Evolutionary conservation across 805 yeast species (phyloP).

Genomic region (Myxozyma mucilagina): DNA sequence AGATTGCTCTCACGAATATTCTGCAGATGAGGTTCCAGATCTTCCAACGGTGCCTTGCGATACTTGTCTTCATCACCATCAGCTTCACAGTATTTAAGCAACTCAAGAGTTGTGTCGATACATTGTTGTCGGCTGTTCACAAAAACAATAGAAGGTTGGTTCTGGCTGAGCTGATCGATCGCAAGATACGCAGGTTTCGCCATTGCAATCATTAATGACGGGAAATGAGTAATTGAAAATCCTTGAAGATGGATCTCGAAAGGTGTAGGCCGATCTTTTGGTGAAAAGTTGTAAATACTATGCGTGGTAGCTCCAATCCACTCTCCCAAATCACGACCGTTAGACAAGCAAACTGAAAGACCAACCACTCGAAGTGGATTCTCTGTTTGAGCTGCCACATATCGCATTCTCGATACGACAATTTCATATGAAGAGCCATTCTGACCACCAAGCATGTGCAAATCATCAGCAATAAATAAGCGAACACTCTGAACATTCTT

Average conservation of each 20-base stretch:
- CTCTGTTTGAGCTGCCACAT: constrained; percentile 67
- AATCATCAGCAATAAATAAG: constrained; percentile 69
- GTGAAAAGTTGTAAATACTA: constrained; percentile 67
- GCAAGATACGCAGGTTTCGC: constrained; percentile 51
- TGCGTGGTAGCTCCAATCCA: constrained; percentile 76
- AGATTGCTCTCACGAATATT: constrained; percentile 52
- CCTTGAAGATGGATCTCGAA: constrained; percentile 57
- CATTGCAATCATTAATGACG: constrained; percentile 55
- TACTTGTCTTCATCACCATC: constrained; percentile 45
- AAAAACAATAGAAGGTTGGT: constrained; percentile 50
- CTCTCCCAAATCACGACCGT: constrained; percentile 74
- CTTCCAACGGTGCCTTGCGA: constrained; percentile 44
- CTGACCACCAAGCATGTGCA: constrained; percentile 63
- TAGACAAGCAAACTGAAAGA: constrained; percentile 66
- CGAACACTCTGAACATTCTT: constrained; percentile 66
- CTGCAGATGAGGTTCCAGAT: constrained; percentile 46
- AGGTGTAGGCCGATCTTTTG: constrained; percentile 58
- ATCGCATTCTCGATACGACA: constrained; percentile 67
- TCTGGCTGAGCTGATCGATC: constrained; percentile 41
- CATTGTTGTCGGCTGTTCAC: constrained; percentile 58
- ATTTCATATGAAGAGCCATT: constrained; percentile 69
- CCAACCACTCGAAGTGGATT: constrained; percentile 63
- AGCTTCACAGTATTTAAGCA: constrained; percentile 44
- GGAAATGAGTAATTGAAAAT: constrained; percentile 50
- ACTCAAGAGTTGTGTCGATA: constrained; percentile 52